Base-by-base conservation (phyloP, 78 protist genomes). In the Protostelium mycophagum region DNA sequence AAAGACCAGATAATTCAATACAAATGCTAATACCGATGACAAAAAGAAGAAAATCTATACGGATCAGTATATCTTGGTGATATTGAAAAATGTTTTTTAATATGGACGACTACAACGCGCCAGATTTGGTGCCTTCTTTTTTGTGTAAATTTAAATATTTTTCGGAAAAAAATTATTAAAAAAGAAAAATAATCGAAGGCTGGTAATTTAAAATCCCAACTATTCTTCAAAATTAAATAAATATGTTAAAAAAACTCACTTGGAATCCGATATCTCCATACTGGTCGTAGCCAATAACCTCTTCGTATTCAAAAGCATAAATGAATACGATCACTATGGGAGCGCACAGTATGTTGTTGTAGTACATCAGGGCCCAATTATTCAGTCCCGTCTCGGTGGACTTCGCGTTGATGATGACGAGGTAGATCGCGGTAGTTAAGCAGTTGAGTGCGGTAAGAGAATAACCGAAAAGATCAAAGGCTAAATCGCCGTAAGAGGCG, bases 381-480 rank as follows among this genome's bases (percentile, higher is more conserved):
- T 91, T 93, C 10, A 93, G 35, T 84, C 91, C 93, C 83, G 93
- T 91, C 90, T 93, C 94, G 10, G 86, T 88, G 28, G 94, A 88
- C 87, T 91, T 91, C 63, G 87, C 87, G 37, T 23, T 31, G 88
- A 94, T 92, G 88, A 84, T 91, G 51, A 92, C 91, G 36, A 94
- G 39, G 89, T 94, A 94, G 37, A 88, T 93, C 63, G 96, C 95
- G 36, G 96, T 94, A 23, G 90, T 92, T 87, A 94, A n/a, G 89
- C 96, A 94, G 73, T 94, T 94, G 83, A 94, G 91, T 0, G 92
- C 28, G 63, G 86, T 90, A 83, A 92, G 89, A 36, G 90, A 36
- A 31, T 93, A 94, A 5, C 96, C 96, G 38, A 90, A 86, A 25
- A 93, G 35, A 35, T 87, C 90, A 38, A 94, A 94, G n/a, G 93